Evolutionary conservation across 305 asterid species (phyloP).

Genomic region (Rubia tinctorum): DNA sequence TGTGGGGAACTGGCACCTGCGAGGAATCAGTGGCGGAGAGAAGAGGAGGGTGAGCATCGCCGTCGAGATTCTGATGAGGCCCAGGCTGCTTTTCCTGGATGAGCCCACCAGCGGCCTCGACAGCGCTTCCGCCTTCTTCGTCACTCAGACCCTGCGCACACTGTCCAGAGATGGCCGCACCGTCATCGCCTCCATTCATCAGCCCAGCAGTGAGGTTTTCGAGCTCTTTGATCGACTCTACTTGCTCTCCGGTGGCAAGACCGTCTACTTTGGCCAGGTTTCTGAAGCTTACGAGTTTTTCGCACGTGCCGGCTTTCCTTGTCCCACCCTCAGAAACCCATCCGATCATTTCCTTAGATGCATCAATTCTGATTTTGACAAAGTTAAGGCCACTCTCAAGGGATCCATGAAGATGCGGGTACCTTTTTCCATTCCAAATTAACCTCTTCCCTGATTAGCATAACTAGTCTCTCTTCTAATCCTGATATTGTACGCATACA

Average conservation of each 20-base stretch:
- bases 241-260: conserved; percentile 86
- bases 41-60: conserved; percentile 94
- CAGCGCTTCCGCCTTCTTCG: conserved; percentile 98
- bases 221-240: conserved; percentile 86
- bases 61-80: conserved; percentile 86
- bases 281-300: conserved; percentile 94
- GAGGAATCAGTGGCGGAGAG: conserved; percentile 96
- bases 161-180: conserved; percentile 92
- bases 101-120: conserved; percentile 99
- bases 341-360: conserved; percentile 93
- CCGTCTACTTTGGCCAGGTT: conserved; percentile 90
- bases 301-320: conserved; percentile 93
- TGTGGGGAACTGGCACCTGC: conserved; percentile 91
- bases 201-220: conserved; percentile 97
- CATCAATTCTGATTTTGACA: conserved; percentile 90
- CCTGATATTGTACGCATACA: too few species aligned
- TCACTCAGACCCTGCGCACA: conserved; percentile 79
- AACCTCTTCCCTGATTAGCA: too few species aligned
- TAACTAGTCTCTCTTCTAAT: too few species aligned
- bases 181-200: conserved; percentile 93
- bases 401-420: conserved; percentile 97
- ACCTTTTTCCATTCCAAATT: conserved; percentile 3
- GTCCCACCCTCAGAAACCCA: conserved; percentile 89
- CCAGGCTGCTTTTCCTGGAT: conserved; percentile 88
- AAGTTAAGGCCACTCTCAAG: conserved; percentile 93